Base-by-base conservation (phyloP, 1,284 basidiomycete genomes). In the Leccinum ponderosum region DNA sequence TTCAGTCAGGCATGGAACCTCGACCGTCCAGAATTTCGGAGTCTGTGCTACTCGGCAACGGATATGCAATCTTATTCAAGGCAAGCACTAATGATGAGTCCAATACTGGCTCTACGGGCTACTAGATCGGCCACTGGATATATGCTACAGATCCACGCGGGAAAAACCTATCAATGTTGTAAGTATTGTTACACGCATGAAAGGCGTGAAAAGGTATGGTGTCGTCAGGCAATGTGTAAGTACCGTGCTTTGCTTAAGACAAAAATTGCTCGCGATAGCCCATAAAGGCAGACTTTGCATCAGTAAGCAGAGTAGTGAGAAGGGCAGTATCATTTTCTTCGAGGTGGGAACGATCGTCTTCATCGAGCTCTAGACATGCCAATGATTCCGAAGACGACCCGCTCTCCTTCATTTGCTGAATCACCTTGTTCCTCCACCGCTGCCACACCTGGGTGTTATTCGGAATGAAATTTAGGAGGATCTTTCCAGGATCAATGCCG, bases 391-490 rank as follows among this genome's bases (percentile, higher is more conserved):
- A 17, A 12, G 22, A 6, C n/a, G 35, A 6, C 17, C 7, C 9
- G 1, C n/a, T 27, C 8, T 59, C 62, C 51, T 62, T 62, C 62
- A 74, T 63, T 61, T 73, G 70, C 11, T 6, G 59, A 42, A 25
- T 11, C 25, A 72, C 70, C 44, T 68, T 72, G 7, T 61, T 56
- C 58, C 68, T 74, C 72, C 72, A 72, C 50, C 58, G 61, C 47
- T 58, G 57, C 70, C 73, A 72, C 35, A 75, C 72, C n/a, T 59
- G 50, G 0, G 70, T 75, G 15, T 73, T 63, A 8, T 72, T 75
- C 1, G 64, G 63, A 51, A 75, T 66, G n/a, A 73, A 68, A 52
- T 64, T 48, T 17, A 47, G 67, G 17, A 72, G 65, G 14, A 75
- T 62, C 3, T 57, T 61, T 22, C 8, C 53, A 9, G 67, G 71